These are phyloP conservation scores for Sarcodon sp. DNA, from an alignment of 768 basidiomycete species.

Conservation along the genomic window DNA sequence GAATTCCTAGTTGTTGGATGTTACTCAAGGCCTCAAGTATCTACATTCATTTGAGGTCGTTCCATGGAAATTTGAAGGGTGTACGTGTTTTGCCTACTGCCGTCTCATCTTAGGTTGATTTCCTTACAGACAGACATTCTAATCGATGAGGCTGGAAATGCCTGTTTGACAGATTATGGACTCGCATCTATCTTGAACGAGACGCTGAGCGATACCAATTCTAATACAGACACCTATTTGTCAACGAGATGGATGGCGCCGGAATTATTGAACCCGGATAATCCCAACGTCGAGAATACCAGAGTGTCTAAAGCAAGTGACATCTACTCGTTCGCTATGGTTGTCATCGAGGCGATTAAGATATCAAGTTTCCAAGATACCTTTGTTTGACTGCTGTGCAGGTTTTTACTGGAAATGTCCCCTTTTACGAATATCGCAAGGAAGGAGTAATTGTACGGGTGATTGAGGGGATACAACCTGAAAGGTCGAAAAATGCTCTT, in stretches of 20 bases:
- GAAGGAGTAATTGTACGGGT: neutral
- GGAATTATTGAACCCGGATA: neutral
- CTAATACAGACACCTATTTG: constrained; percentile 5
- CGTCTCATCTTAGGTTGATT: neutral
- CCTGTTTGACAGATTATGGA: constrained; percentile 14
- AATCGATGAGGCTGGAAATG: constrained; percentile 4
- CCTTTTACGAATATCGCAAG: neutral
- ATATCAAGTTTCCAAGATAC: too few relatives aligned
- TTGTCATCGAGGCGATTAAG: neutral
- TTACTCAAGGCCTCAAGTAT: neutral
- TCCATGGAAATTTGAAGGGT: constrained; percentile 3
- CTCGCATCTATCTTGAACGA: constrained; percentile 6
- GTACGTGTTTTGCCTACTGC: neutral
- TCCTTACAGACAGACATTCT: neutral
- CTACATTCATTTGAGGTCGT: neutral
- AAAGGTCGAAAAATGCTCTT: neutral
- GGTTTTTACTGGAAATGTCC: neutral
- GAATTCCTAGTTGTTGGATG: neutral
- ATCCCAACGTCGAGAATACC: too few relatives aligned
- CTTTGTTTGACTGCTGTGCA: neutral
- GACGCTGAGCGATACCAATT: neutral
- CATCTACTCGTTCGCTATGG: neutral
- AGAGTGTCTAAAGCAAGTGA: neutral
- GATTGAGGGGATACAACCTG: neutral
- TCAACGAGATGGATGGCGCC: neutral